phyloP scores from a whole-genome alignment of 2,329 filamentous ascomycete species.

The Talaromyces sp. region DNA sequence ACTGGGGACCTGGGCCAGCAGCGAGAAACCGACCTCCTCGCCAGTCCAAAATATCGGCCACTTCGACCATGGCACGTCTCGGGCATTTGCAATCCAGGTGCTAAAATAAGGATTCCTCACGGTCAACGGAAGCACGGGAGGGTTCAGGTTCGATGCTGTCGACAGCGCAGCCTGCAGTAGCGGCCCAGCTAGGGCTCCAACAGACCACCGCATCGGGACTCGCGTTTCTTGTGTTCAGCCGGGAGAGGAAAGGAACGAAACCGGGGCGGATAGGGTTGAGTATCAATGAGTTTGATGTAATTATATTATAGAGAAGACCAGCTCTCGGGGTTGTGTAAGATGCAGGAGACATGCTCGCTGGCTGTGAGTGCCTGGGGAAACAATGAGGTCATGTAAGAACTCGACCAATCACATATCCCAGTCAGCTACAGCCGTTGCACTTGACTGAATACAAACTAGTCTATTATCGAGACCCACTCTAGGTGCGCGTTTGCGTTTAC shows the following conservation, averaged over 20 bases:
- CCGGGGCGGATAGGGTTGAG: not conserved
- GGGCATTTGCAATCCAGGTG: constrained; percentile 67
- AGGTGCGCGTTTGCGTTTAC: not conserved
- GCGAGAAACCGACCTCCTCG: constrained; percentile 58
- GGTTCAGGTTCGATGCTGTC: constrained; percentile 50
- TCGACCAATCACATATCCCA: not conserved
- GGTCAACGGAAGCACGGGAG: constrained; percentile 66
- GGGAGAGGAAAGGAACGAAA: not conserved
- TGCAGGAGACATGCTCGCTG: not conserved
- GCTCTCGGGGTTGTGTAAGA: not conserved
- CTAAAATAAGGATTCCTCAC: constrained; percentile 74
- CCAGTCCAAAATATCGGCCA: constrained; percentile 88
- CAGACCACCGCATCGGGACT: constrained; percentile 25
- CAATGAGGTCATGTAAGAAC: constrained; percentile 7
- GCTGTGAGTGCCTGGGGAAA: not conserved
- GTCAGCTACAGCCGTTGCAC: not conserved
- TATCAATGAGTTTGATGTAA: not conserved
- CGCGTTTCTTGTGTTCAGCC: constrained; percentile 3
- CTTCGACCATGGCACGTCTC: constrained; percentile 69
- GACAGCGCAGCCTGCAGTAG: constrained; percentile 37
- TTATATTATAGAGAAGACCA: not conserved
- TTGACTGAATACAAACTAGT: not conserved
- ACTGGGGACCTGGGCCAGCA: constrained; percentile 58
- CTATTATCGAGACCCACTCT: not conserved
- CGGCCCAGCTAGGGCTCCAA: constrained; percentile 25